Percentiles rank a stretch among this genome's conserved stretches.
Evolutionary conservation across 129 eudicot species (phyloP).

Genomic region (Oenanthe sinensis): DNA sequence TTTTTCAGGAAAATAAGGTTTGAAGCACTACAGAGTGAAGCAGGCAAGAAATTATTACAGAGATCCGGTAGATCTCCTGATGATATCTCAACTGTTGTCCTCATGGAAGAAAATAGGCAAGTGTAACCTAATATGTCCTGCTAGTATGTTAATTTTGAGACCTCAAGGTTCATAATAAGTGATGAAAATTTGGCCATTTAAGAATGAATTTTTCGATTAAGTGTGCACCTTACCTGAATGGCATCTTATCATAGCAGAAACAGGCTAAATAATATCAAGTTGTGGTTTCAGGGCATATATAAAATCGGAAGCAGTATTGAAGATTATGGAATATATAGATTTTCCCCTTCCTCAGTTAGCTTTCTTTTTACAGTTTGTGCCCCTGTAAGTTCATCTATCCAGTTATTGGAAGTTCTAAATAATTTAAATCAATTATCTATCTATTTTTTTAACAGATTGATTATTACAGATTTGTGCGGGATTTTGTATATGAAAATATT

Average conservation of each 20-base stretch:
- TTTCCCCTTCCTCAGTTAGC: slow-evolving; percentile 97
- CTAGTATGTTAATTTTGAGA: not conserved
- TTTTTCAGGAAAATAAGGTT: slow-evolving; percentile 71
- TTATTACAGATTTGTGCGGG: slow-evolving; percentile 65
- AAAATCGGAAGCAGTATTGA: slow-evolving; percentile 91
- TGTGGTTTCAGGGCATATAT: slow-evolving; percentile 64
- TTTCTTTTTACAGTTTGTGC: slow-evolving; percentile 73
- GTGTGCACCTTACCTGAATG: not conserved
- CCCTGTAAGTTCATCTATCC: slow-evolving; percentile 48
- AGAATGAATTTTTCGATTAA: not conserved
- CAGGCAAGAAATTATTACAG: slow-evolving; percentile 63
- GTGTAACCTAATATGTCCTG: not conserved
- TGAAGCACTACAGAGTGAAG: slow-evolving; percentile 90
- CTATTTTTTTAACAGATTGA: not conserved
- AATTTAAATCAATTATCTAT: not conserved
- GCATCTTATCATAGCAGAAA: not conserved
- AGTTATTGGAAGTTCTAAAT: not conserved
- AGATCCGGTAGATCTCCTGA: slow-evolving; percentile 96
- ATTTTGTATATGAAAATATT: slow-evolving; percentile 73
- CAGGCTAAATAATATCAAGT: not conserved
- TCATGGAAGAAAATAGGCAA: slow-evolving; percentile 79
- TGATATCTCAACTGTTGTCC: slow-evolving; percentile 96
- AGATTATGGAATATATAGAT: slow-evolving; percentile 94
- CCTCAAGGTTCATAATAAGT: not conserved
- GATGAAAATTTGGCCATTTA: not conserved